Conservation (phyloP, 169 alveolate genomes). For the Cryptosporidium ryanae region DNA sequence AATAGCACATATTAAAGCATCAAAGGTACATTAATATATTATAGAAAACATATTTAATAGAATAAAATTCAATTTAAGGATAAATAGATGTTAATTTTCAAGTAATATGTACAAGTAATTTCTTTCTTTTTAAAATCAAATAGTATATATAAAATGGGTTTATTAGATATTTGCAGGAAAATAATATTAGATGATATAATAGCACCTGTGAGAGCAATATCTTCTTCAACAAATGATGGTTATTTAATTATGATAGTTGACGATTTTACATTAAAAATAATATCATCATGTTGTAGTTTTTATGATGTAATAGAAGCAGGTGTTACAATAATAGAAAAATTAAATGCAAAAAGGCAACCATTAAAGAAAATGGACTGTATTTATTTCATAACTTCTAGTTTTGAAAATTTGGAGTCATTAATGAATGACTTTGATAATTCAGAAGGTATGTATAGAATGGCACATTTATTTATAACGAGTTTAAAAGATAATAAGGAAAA, state of each 20-base stretch:
- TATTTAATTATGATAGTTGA: conserved; percentile 83
- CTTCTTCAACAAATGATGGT: conserved; percentile 46
- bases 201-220: conserved; percentile 58
- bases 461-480: conserved; percentile 60
- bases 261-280: conserved; percentile 77
- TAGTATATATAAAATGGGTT: conserved; percentile 16
- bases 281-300: conserved; percentile 84
- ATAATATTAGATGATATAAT: conserved; percentile 63
- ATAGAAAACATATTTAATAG: no score
- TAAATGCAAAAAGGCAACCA: conserved; percentile 81
- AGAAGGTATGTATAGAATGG: conserved; percentile 53
- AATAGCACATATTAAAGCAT: no score
- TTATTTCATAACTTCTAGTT: conserved; percentile 78
- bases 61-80: no score
- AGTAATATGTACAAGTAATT: no score
- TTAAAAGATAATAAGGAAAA: conserved; percentile 18
- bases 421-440: conserved; percentile 15
- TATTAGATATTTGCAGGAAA: conserved; percentile 24
- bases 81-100: no score
- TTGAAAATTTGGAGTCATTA: conserved; percentile 4
- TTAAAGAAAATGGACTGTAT: conserved; percentile 80
- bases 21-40: no score
- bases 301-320: conserved; percentile 86
- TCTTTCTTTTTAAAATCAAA: neutral
- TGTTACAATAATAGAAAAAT: conserved; percentile 83